Evolutionary conservation across 768 basidiomycete species (phyloP).

Genomic region (Ramaria sp.): DNA sequence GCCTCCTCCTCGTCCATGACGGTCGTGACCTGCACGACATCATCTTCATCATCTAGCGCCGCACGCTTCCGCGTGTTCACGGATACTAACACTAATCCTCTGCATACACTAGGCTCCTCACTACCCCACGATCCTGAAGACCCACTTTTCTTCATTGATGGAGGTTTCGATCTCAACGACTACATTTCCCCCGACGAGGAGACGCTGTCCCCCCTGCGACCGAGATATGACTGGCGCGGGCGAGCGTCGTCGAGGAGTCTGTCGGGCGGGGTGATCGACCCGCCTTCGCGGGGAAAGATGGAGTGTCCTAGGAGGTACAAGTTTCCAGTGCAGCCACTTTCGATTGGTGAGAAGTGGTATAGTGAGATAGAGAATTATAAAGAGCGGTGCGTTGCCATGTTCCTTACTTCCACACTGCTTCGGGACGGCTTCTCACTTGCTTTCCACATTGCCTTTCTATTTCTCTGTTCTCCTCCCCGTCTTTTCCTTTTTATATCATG

Average conservation of each 20-base stretch:
- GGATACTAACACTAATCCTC: too few relatives aligned
- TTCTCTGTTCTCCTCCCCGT: too few relatives aligned
- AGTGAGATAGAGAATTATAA: constrained; percentile 44
- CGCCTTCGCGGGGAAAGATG: background rate
- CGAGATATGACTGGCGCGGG: background rate
- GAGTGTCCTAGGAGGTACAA: constrained; percentile 23
- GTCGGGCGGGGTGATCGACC: constrained; percentile 1
- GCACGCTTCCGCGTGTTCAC: too few relatives aligned
- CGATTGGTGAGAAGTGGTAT: constrained; percentile 31
- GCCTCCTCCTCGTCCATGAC: too few relatives aligned
- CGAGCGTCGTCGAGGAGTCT: background rate
- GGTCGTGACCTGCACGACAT: too few relatives aligned
- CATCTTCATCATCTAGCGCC: too few relatives aligned
- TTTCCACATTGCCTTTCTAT: too few relatives aligned
- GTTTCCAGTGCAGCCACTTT: constrained; percentile 24
- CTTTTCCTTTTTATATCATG: background rate
- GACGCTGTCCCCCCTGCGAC: background rate
- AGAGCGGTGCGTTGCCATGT: constrained; percentile 31
- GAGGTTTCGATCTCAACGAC: background rate
- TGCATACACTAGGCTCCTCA: too few relatives aligned
- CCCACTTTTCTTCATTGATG: too few relatives aligned
- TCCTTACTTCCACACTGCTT: too few relatives aligned
- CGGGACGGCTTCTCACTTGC: too few relatives aligned
- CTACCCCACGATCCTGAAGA: too few relatives aligned
- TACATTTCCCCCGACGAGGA: background rate